Evolutionary conservation across 2,329 filamentous ascomycete genomes (phyloP), one percentile per base, ranked within the genome.

Genomic region (Plectosphaerella plurivora): DNA sequence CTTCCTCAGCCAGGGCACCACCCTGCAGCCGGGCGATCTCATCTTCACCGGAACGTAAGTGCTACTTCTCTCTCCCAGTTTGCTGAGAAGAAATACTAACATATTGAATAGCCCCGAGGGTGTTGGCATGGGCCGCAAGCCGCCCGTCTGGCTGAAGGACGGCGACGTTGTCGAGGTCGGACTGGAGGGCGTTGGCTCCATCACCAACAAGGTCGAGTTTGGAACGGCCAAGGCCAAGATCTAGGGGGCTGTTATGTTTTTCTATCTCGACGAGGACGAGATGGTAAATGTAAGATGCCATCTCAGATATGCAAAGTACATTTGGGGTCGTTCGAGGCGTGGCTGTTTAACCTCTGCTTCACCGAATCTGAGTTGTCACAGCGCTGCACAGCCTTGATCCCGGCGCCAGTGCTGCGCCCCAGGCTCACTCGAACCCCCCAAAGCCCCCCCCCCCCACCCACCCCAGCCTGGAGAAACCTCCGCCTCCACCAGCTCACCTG

Each of bases 81-180:
- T 46, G 11, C 2, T 33, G 18, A 44, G 12, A 16, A 35, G n/a
- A 4, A 16, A 36, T 53, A 49, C 46, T 56, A 49, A 56, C 49
- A 11, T 16, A 8, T 41, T 12, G 35, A 5, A 18, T 20, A 84
- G 80, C 10, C 87, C 86, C 0, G 78, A 83, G 55, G 87, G 87
- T 33, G 87, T 91, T 18, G 87, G 84, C 1, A 85, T 87, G 80
- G 87, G 86, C 14, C 77, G 80, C 48, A 84, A 78, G 52, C 86
- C 86, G 3, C 80, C 78, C 53, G 59, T 87, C 10, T 89, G 86
- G 84, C 69, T 90, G 52, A 83, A 85, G 66, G 77, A 90, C 64
- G 84, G 86, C 5, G 87, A 90, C 65, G 69, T 83, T 20, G 84
- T 89, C 18, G 83, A 89, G 63, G 86, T 90, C 48, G 76, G 75